Evolutionary conservation across 371 early-diverging fungal genomes (phyloP).

Genomic region (Dinochytrium kinnereticum): DNA sequence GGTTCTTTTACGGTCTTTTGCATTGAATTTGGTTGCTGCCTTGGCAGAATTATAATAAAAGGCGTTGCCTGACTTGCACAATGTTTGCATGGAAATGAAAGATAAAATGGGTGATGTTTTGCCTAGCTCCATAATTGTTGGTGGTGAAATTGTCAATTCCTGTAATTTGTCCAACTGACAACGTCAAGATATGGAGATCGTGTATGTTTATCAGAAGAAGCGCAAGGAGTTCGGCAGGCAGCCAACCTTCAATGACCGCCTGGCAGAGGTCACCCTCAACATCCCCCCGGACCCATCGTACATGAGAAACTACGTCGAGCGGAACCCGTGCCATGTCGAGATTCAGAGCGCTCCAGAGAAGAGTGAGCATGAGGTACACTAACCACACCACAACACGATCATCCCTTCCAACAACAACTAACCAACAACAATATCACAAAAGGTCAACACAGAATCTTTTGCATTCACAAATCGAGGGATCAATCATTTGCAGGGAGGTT

Average conservation of each 20-base stretch:
- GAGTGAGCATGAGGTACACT: conserved; percentile 61
- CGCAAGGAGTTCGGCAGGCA: conserved; percentile 63
- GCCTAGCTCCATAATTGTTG: no score
- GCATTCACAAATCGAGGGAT: conserved; percentile 55
- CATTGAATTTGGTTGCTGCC: no score
- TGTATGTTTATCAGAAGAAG: conserved; percentile 63
- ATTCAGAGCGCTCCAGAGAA: conserved; percentile 56
- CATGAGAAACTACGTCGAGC: conserved; percentile 53
- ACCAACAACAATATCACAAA: neutral
- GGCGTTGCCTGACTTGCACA: no score
- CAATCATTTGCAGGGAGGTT: conserved; percentile 61
- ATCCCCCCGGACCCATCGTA: conserved; percentile 53
- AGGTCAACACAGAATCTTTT: conserved; percentile 61
- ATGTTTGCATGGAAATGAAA: no score
- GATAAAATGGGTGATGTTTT: no score
- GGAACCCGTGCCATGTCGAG: conserved; percentile 51
- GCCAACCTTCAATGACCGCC: conserved; percentile 48
- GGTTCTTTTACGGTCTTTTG: neutral
- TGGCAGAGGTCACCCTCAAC: conserved; percentile 40
- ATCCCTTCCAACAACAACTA: neutral
- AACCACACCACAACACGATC: neutral
- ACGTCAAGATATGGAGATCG: conserved; percentile 60
- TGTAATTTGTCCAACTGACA: neutral
- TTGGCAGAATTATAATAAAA: no score
- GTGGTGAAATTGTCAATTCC: no score